phyloP scores from a whole-genome alignment of 2,329 filamentous ascomycete species.

The Alternaria brassicae region DNA sequence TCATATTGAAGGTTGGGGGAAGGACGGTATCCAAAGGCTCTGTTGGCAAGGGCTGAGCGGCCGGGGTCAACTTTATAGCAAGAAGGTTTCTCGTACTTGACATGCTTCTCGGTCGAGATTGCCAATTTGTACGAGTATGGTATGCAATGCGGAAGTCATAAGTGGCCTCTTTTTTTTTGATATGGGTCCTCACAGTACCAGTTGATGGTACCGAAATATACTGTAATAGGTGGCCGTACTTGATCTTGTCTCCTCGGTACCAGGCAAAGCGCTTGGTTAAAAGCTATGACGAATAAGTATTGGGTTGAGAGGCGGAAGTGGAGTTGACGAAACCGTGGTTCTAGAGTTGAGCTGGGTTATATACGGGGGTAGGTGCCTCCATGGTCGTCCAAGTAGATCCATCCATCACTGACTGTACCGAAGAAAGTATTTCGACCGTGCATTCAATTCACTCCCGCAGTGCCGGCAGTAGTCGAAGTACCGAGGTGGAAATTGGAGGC shows the following conservation, averaged over 20 bases:
- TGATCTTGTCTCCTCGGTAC: neutral
- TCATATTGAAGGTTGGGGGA: neutral
- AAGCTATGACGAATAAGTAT: neutral
- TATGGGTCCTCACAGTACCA: neutral
- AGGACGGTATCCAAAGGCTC: neutral
- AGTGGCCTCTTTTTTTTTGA: neutral
- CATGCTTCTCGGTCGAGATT: neutral
- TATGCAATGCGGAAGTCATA: neutral
- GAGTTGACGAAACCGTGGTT: neutral
- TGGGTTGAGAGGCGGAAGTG: neutral
- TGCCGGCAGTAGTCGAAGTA: neutral
- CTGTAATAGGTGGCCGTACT: neutral
- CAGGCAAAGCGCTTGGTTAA: neutral
- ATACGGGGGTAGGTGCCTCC: neutral
- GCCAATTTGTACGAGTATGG: neutral
- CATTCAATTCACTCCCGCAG: neutral
- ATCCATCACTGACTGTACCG: neutral
- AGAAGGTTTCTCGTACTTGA: neutral
- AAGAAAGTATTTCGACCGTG: neutral
- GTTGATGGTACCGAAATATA: neutral
- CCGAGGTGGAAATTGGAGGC: neutral
- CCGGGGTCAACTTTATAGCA: no score
- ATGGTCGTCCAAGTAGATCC: neutral
- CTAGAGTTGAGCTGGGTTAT: neutral
- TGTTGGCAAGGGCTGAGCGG: neutral